Conservation (phyloP, 2,329 filamentous ascomycete species). For the Hymenoscyphus repandus region DNA sequence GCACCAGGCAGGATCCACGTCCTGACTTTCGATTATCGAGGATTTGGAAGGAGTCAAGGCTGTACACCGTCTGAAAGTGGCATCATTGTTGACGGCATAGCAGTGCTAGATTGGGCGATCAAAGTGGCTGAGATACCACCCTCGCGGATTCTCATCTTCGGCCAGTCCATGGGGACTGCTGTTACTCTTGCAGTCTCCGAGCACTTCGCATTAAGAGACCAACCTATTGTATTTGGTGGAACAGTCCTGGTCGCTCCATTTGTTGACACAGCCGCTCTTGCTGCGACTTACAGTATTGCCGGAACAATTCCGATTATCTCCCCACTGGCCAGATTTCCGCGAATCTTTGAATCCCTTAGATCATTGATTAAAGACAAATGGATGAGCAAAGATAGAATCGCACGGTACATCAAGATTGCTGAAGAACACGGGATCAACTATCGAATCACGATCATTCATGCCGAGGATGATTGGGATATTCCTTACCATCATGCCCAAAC, state of each 20-base stretch:
- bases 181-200: slow-evolving; percentile 71
- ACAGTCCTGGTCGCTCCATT: slow-evolving; percentile 53
- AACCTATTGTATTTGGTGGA: slow-evolving; percentile 46
- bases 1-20: slow-evolving; percentile 67
- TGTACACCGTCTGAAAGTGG: slow-evolving; percentile 66
- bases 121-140: slow-evolving; percentile 59
- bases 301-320: slow-evolving; percentile 70
- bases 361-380: slow-evolving; percentile 45
- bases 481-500: slow-evolving; percentile 63
- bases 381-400: slow-evolving; percentile 45
- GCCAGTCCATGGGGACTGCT: slow-evolving; percentile 82
- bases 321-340: slow-evolving; percentile 59
- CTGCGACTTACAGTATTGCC: slow-evolving; percentile 51
- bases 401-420: slow-evolving; percentile 36
- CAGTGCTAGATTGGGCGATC: slow-evolving; percentile 67
- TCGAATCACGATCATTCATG: slow-evolving; percentile 67
- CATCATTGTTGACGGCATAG: slow-evolving; percentile 71
- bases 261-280: slow-evolving; percentile 46
- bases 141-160: slow-evolving; percentile 71
- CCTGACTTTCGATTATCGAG: slow-evolving; percentile 81
- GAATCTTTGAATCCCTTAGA: slow-evolving; percentile 41
- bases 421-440: slow-evolving; percentile 35
- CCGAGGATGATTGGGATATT: slow-evolving; percentile 75
- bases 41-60: slow-evolving; percentile 75
- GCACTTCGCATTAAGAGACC: slow-evolving; percentile 27